Conservation (phyloP, 2,329 filamentous ascomycete species). For the Aureobasidium sp. region DNA sequence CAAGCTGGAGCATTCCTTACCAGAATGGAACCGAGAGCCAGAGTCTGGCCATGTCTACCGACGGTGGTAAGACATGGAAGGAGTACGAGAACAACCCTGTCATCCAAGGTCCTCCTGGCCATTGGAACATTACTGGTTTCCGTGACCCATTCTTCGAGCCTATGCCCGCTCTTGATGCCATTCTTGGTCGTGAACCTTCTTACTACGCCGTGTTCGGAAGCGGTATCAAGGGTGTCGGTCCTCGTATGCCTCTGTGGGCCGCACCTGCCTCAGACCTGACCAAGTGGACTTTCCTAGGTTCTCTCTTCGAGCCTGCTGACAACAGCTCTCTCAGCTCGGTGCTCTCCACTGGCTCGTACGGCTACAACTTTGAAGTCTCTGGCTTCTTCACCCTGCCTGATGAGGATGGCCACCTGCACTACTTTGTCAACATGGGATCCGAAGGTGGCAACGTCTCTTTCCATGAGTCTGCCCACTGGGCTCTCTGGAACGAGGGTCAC, state of each 20-base stretch:
- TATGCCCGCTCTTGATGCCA: constrained; percentile 29
- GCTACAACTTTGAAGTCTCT: constrained; percentile 44
- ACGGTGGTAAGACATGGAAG: constrained; percentile 43
- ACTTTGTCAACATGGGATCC: constrained; percentile 38
- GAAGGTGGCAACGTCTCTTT: constrained; percentile 41
- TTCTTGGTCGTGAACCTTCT: constrained; percentile 37
- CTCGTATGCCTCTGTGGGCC: constrained; percentile 42
- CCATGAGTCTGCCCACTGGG: constrained; percentile 35
- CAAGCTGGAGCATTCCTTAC: constrained; percentile 40
- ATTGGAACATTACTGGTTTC: constrained; percentile 41
- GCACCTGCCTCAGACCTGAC: constrained; percentile 39
- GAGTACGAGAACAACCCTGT: constrained; percentile 42
- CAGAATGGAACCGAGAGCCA: constrained; percentile 41
- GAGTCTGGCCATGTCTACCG: constrained; percentile 38
- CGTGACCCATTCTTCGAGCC: constrained; percentile 34
- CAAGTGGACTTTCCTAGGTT: constrained; percentile 41
- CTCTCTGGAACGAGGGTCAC: constrained; percentile 41
- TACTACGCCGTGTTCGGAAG: constrained; percentile 42
- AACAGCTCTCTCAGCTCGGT: constrained; percentile 38
- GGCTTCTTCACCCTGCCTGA: constrained; percentile 42
- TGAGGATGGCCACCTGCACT: constrained; percentile 38
- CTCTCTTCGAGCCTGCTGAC: constrained; percentile 38
- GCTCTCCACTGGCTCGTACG: constrained; percentile 40
- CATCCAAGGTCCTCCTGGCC: constrained; percentile 35
- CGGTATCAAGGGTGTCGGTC: constrained; percentile 42